A percentile compares a stretch with the other conserved stretches of the same genome.
These are phyloP conservation scores for Chenopodium suecicum DNA, from an alignment of 148 eudicot species.

Conservation along the genomic window DNA sequence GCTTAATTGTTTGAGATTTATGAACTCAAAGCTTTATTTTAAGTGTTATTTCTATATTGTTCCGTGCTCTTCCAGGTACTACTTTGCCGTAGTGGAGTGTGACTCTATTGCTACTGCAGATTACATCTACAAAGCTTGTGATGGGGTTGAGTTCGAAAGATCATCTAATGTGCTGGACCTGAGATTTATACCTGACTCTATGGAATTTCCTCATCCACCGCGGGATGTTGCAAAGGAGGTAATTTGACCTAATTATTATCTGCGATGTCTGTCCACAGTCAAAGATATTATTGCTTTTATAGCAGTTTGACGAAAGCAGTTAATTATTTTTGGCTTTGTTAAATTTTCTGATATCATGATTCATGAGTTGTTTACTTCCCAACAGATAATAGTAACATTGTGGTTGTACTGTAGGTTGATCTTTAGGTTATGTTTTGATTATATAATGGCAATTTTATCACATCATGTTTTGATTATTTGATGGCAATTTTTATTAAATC, in stretches of 20 bases:
- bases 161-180: slow-evolving; percentile 87
- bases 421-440: neutral
- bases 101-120: slow-evolving; percentile 90
- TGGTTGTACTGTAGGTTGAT: neutral
- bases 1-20: neutral
- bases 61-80: slow-evolving; percentile 51
- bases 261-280: too few relatives aligned
- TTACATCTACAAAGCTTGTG: slow-evolving; percentile 79
- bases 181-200: slow-evolving; percentile 89
- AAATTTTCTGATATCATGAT: neutral
- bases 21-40: neutral
- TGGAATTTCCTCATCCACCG: slow-evolving; percentile 82
- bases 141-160: slow-evolving; percentile 90
- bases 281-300: neutral
- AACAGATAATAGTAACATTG: neutral
- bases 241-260: slow-evolving; percentile 12
- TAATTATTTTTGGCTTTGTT: neutral
- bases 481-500: neutral
- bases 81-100: slow-evolving; percentile 93
- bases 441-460: neutral
- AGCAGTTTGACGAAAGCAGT: neutral
- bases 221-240: slow-evolving; percentile 95
- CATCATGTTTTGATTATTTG: neutral
- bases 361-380: neutral
- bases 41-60: neutral